Conservation (phyloP, 2,329 filamentous ascomycete species). For the Sphaerostilbella broomeana region DNA sequence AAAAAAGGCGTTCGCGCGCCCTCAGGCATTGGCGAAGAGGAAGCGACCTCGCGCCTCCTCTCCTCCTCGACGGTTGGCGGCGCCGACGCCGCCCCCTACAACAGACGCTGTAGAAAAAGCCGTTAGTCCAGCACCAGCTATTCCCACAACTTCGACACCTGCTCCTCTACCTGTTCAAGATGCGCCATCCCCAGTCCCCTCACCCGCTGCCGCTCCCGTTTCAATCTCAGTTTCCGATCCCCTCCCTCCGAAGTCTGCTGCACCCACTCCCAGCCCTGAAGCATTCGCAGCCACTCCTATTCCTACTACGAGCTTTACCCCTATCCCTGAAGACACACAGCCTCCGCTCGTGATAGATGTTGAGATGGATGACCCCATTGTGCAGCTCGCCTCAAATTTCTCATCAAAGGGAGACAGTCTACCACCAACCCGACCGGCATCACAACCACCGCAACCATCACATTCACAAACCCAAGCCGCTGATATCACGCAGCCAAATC, state of each 20-base stretch:
- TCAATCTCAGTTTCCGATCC: neutral
- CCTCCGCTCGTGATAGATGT: constrained; percentile 8
- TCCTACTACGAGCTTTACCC: constrained; percentile 1
- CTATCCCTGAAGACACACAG: constrained; percentile 13
- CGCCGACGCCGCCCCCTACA: constrained; percentile 34
- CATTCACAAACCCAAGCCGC: constrained; percentile 5
- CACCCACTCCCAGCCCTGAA: neutral
- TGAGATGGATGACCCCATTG: constrained; percentile 7
- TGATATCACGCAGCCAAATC: constrained; percentile 17
- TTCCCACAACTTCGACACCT: constrained; percentile 4
- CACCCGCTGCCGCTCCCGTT: neutral
- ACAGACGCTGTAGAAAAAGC: constrained; percentile 31
- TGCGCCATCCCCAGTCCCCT: neutral
- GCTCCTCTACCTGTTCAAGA: constrained; percentile 8
- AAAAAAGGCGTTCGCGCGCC: constrained; percentile 16
- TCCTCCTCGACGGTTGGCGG: constrained; percentile 23
- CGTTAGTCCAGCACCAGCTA: constrained; percentile 19
- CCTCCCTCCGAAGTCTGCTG: neutral
- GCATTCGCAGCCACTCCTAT: neutral
- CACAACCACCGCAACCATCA: constrained; percentile 5
- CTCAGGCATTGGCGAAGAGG: constrained; percentile 15
- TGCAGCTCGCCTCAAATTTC: constrained; percentile 11
- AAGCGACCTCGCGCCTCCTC: constrained; percentile 15
- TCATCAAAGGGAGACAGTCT: constrained; percentile 6
- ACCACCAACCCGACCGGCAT: neutral